phyloP scores from a whole-genome alignment of 176 grass and related monocot genomes.

The Oryza longistaminata region DNA sequence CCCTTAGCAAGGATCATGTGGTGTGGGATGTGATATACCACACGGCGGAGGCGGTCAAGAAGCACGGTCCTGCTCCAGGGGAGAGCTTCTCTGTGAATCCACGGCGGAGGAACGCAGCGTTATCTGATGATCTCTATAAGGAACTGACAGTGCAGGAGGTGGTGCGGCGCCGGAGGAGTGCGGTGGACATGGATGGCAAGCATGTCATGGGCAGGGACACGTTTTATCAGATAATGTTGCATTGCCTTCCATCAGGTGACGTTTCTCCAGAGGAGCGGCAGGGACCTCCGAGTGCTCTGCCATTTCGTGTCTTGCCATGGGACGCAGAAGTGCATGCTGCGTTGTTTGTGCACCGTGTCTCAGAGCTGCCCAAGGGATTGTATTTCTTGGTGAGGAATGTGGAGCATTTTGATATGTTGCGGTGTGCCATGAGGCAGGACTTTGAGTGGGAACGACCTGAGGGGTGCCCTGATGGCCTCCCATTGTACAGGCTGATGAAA shows the following conservation, averaged over 20 bases:
- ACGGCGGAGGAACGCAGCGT: constrained; percentile 37
- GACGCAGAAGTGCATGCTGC: constrained; percentile 84
- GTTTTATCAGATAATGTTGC: constrained; percentile 87
- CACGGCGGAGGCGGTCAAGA: constrained; percentile 76
- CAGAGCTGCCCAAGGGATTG: constrained; percentile 63
- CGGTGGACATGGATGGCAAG: constrained; percentile 75
- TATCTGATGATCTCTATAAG: constrained; percentile 60
- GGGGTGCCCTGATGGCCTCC: constrained; percentile 70
- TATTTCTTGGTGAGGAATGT: constrained; percentile 93
- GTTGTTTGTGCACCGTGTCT: constrained; percentile 73
- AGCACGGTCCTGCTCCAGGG: constrained; percentile 33
- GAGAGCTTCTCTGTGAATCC: constrained; percentile 53
- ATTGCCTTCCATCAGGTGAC: constrained; percentile 78
- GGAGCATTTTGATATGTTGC: constrained; percentile 69
- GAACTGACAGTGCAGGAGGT: constrained; percentile 62
- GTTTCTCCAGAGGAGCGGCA: constrained; percentile 50
- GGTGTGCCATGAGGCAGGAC: constrained; percentile 54
- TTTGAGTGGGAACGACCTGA: constrained; percentile 80
- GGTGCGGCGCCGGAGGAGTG: constrained; percentile 60
- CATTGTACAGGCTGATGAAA: constrained; percentile 69
- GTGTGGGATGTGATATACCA: constrained; percentile 88
- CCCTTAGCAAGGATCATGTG: constrained; percentile 82
- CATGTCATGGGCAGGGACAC: constrained; percentile 64
- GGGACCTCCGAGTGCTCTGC: constrained; percentile 58
- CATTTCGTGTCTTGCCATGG: constrained; percentile 77